Evolutionary conservation across 371 early-diverging fungal genomes (phyloP).

Genomic region (Phascolomyces articulosus): DNA sequence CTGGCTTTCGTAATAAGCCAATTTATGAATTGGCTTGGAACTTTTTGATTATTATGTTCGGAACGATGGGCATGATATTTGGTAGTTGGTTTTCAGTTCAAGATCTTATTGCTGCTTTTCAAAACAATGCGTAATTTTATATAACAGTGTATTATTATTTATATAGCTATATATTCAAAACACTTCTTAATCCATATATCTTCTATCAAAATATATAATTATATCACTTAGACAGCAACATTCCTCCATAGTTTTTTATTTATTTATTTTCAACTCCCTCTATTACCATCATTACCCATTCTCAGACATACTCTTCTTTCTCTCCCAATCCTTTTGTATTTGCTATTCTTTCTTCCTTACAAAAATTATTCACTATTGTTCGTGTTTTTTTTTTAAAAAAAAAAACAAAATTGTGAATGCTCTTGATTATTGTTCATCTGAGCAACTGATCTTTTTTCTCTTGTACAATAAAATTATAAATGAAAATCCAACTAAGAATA

Average conservation of each 20-base stretch:
- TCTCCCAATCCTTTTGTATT: no score
- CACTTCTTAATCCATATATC: no score
- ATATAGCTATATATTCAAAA: no score
- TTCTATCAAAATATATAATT: no score
- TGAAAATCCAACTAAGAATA: not conserved
- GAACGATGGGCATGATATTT: slow-evolving; percentile 71
- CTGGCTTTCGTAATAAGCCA: slow-evolving; percentile 62
- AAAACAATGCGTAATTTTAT: slow-evolving; percentile 11
- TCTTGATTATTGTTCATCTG: not conserved
- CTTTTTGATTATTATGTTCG: slow-evolving; percentile 58
- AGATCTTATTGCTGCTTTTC: slow-evolving; percentile 50
- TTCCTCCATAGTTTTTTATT: no score
- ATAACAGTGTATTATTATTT: not conserved
- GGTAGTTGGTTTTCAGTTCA: slow-evolving; percentile 76
- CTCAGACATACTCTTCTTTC: no score
- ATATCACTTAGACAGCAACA: no score
- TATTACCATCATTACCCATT: no score
- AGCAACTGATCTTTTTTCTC: not conserved
- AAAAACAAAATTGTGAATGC: not conserved
- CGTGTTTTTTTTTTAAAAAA: no score
- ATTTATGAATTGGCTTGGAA: slow-evolving; percentile 60
- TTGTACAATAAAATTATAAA: not conserved
- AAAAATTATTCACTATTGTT: no score
- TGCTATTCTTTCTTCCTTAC: no score
- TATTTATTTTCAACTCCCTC: no score